Evolutionary conservation across 805 yeast species (phyloP).

Genomic region (Wickerhamiella brachini): DNA sequence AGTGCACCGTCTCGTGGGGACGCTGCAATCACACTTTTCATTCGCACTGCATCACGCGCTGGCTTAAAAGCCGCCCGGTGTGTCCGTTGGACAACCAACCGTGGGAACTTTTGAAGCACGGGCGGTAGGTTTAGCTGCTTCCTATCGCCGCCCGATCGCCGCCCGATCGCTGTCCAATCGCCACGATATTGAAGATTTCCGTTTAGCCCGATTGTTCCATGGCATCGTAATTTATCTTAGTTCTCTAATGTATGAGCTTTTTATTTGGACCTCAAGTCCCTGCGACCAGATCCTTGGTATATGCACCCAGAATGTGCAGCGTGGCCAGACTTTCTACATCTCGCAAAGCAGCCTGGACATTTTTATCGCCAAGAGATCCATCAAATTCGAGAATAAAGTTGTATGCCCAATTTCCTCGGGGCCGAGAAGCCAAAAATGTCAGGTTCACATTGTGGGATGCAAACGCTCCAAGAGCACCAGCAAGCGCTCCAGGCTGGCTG

Average conservation of each 20-base stretch:
- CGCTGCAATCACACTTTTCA: constrained; percentile 97
- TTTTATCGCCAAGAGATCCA: constrained; percentile 21
- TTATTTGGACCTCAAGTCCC: no score
- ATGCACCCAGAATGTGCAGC: not conserved
- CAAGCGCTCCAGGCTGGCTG: constrained; percentile 56
- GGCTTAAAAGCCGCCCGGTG: constrained; percentile 89
- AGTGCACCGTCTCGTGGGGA: constrained; percentile 96
- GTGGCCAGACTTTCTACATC: constrained; percentile 15
- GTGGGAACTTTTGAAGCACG: constrained; percentile 69
- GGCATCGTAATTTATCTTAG: no score
- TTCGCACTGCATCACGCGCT: constrained; percentile 86
- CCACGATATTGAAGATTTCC: no score
- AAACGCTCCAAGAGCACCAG: constrained; percentile 47
- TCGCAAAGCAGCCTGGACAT: constrained; percentile 24
- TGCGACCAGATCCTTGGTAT: not conserved
- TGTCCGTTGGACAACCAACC: constrained; percentile 94
- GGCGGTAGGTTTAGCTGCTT: no score
- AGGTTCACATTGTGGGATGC: constrained; percentile 45
- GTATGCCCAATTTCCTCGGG: constrained; percentile 67
- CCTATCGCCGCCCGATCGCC: no score
- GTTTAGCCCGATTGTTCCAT: no score
- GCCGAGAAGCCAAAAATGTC: constrained; percentile 64
- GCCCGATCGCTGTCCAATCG: no score
- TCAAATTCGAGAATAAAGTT: constrained; percentile 66
- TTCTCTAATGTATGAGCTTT: no score